phyloP scores from a whole-genome alignment of 257 asterid genomes.

The Ajuga chamaepitys region DNA sequence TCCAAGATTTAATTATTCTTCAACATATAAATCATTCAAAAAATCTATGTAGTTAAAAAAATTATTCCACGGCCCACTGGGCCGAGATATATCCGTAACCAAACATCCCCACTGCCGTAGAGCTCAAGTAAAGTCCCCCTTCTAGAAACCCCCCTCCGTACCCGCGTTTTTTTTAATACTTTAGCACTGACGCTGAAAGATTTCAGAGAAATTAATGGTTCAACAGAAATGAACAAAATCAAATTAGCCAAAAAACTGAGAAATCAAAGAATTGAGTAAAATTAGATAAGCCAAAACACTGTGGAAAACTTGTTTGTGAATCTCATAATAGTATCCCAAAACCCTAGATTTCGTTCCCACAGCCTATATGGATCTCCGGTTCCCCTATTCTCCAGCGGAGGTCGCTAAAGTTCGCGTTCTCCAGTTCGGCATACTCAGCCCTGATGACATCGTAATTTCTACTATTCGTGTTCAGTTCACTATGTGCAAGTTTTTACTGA shows the following conservation, averaged over 20 bases:
- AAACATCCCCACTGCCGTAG: slow-evolving; percentile 8
- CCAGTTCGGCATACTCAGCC: slow-evolving; percentile 92
- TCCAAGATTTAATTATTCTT: not conserved
- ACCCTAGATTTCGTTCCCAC: slow-evolving; percentile 24
- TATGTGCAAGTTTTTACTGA: not conserved
- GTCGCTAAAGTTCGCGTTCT: slow-evolving; percentile 79
- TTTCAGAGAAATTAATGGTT: not conserved
- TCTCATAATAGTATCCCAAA: not conserved
- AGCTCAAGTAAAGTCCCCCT: not conserved
- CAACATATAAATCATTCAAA: not conserved
- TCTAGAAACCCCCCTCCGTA: slow-evolving; percentile 33
- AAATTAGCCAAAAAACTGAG: too few species aligned
- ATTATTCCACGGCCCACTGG: not conserved
- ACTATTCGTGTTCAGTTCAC: not conserved
- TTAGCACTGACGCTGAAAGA: not conserved
- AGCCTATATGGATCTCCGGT: slow-evolving; percentile 66
- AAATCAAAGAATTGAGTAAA: too few species aligned
- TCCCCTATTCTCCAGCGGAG: slow-evolving; percentile 95
- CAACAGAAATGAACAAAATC: not conserved
- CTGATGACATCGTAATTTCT: slow-evolving; percentile 77
- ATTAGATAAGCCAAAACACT: not conserved
- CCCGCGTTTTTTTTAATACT: accelerated
- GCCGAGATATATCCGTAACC: not conserved
- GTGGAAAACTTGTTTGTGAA: not conserved
- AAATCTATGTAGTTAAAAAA: not conserved